phyloP scores from a whole-genome alignment of 179 eudicot genomes.

The Gypsophila paniculata region DNA sequence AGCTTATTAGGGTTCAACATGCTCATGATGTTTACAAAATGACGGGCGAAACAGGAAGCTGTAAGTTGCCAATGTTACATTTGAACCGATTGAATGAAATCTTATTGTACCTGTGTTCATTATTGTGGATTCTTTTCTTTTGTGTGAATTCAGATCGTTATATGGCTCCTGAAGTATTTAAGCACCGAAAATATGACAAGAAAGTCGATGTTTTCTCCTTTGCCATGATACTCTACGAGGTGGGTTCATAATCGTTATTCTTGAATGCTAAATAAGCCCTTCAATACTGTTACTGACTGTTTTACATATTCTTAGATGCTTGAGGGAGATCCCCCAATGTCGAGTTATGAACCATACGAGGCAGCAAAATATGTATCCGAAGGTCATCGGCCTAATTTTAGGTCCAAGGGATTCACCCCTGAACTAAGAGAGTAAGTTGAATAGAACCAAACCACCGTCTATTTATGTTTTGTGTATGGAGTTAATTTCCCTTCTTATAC shows the following conservation, averaged over 20 bases:
- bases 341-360: slow-evolving; percentile 72
- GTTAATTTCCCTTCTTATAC: background rate
- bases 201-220: slow-evolving; percentile 98
- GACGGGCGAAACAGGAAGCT: slow-evolving; percentile 99
- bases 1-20: slow-evolving; percentile 81
- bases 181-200: slow-evolving; percentile 92
- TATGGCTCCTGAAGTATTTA: slow-evolving; percentile 99
- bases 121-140: background rate
- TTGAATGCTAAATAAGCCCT: background rate
- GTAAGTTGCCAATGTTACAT: no score
- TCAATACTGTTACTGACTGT: slow-evolving; percentile 1
- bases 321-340: slow-evolving; percentile 75
- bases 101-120: slow-evolving; percentile 18
- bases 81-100: no score
- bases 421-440: slow-evolving; percentile 72
- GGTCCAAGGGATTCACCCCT: slow-evolving; percentile 56
- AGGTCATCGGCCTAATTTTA: slow-evolving; percentile 77
- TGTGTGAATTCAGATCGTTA: slow-evolving; percentile 64
- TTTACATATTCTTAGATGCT: slow-evolving; percentile 55
- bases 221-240: slow-evolving; percentile 95
- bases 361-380: slow-evolving; percentile 82
- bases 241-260: slow-evolving; percentile 31
- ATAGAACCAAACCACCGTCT: slow-evolving; percentile 30
- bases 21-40: slow-evolving; percentile 92
- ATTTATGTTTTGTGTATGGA: background rate